phyloP scores from a whole-genome alignment of 148 eudicot species.

The Arbutus unedo region DNA sequence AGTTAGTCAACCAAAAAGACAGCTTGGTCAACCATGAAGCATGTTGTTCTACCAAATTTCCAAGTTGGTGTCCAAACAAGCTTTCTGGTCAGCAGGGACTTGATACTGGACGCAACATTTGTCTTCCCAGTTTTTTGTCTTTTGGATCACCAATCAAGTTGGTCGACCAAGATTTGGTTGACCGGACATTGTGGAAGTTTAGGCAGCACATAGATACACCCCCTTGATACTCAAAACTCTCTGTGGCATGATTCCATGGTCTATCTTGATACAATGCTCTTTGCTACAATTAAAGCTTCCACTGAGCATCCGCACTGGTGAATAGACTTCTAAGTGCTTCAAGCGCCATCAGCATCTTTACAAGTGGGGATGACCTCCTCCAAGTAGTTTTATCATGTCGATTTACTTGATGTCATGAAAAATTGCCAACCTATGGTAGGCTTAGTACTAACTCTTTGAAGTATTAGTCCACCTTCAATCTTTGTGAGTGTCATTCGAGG shows the following conservation, averaged over 20 bases:
- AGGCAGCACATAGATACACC: not conserved
- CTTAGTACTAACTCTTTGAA: too few relatives aligned
- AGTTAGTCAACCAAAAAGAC: not conserved
- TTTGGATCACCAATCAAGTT: not conserved
- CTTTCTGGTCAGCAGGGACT: not conserved
- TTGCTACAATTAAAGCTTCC: not conserved
- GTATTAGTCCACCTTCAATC: not conserved
- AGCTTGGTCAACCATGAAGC: not conserved
- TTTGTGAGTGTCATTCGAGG: not conserved
- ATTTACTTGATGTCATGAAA: not conserved
- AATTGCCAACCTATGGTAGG: too few relatives aligned
- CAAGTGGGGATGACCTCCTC: not conserved
- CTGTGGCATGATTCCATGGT: not conserved
- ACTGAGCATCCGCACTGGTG: not conserved
- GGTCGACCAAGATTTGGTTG: not conserved
- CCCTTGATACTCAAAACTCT: not conserved
- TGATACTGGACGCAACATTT: not conserved
- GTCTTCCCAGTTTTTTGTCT: not conserved
- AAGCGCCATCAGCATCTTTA: not conserved
- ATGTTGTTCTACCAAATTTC: not conserved
- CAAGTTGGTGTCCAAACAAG: not conserved
- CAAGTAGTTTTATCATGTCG: not conserved
- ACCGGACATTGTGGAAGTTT: not conserved
- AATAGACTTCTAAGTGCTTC: not conserved
- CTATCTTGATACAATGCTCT: not conserved